A percentile compares a stretch with the other conserved stretches of the same genome.
These are phyloP conservation scores for Backusella liffmaniae DNA, from an alignment of 192 early-diverging fungal genomes.

Conservation along the genomic window DNA sequence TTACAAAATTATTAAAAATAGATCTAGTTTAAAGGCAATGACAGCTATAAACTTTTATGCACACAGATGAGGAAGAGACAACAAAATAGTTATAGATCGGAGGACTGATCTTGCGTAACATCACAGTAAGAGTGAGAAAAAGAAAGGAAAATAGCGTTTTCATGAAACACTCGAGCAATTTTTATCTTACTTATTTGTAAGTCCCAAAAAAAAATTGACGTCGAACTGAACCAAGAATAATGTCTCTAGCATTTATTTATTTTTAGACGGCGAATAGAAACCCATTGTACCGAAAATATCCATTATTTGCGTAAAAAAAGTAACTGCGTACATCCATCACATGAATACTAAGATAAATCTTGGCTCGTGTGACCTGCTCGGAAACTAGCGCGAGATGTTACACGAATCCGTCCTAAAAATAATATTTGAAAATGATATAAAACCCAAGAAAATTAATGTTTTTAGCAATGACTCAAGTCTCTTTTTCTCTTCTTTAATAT, in stretches of 20 bases:
- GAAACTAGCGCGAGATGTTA: slow-evolving; percentile 1
- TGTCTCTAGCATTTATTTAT: not conserved
- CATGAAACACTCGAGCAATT: not conserved
- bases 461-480: not conserved
- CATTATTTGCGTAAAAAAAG: slow-evolving; percentile 2
- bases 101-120: not conserved
- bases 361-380: not conserved
- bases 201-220: not conserved
- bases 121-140: not conserved
- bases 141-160: not conserved
- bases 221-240: not conserved
- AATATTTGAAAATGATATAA: not conserved
- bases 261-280: slow-evolving; percentile 15
- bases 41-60: slow-evolving; percentile 2
- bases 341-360: slow-evolving; percentile 10
- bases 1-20: not conserved
- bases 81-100: not conserved
- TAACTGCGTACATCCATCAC: slow-evolving; percentile 10
- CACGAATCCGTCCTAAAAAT: slow-evolving; percentile 5
- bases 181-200: not conserved
- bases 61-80: not conserved
- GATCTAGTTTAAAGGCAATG: not conserved
- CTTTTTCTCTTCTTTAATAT: not conserved
- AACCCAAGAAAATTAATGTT: not conserved
- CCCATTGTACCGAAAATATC: not conserved